Evolutionary conservation across 768 basidiomycete genomes (phyloP), one percentile per base, ranked within the genome.

Genomic region (Clitopilus passeckerianus): DNA sequence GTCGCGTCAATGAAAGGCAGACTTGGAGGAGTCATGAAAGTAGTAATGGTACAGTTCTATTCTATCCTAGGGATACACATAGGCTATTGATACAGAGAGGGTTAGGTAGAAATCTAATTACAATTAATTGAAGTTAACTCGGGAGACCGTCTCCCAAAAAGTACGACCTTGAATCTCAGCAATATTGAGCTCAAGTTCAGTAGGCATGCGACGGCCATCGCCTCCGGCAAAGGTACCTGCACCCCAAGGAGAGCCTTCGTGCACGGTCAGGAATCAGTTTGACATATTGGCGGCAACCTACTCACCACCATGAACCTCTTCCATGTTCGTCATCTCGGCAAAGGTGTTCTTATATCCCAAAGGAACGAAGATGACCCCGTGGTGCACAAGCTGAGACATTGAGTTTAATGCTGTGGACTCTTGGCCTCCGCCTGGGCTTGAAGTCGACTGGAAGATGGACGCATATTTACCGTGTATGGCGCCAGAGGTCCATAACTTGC

Each of bases 181-280:
- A 24, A 86, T 75, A 65, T 83, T 79, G 46, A 81, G 63, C 70
- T 89, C 87, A 35, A 87, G 75, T 7, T 72, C 65, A 7, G 77
- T 76, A 18, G 89, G 87, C 65, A 84, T 80, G 64, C 89, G 86
- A n/a, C 80, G 75, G 20, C 86, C 86, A 60, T 81, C 78, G 8
- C 72, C 67, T 43, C 76, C 78, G 12, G 87, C 77, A 64, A 83
- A 76, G 33, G 88, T 88, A 52, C 88, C 90, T 18, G 89, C 86
- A 63, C 92, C 92, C 84, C 86, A 95, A 0, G 92, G 81, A n/a
- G 87, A 87, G 52, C 90, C 89, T 87, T 30, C 9, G 41, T n/a
- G 30, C 43, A 18, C 53, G 9, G 54, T 6, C 6, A 23, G 52
- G 16, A 30, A 30, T 4, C 27, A 3, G 7, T n/a, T 41, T 41